A percentile compares a stretch with the other conserved stretches of the same genome.
Conservation (phyloP, 1,139 yeast species). For the Kurtzmaniella quercitrusa region DNA sequence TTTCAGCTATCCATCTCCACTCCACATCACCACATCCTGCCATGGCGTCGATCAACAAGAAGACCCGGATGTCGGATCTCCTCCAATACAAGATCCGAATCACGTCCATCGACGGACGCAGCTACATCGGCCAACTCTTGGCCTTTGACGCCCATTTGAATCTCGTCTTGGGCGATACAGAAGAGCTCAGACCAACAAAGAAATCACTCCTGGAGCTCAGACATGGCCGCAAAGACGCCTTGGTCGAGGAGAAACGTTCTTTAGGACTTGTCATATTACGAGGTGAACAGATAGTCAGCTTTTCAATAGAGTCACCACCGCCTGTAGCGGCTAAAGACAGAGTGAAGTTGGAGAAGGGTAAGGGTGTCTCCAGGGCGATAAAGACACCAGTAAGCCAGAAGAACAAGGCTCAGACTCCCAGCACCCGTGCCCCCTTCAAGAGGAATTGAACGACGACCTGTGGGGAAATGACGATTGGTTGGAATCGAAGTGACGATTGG, state of each 20-base stretch:
- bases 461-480: not conserved
- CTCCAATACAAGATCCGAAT: slow-evolving; percentile 72
- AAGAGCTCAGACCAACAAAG: slow-evolving; percentile 74
- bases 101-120: slow-evolving; percentile 69
- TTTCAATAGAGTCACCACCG: slow-evolving; percentile 80
- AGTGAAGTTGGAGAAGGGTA: slow-evolving; percentile 37
- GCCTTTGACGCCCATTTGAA: slow-evolving; percentile 92
- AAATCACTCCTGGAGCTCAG: slow-evolving; percentile 44
- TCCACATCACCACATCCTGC: slow-evolving; percentile 3
- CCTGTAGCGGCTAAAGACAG: slow-evolving; percentile 43
- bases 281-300: slow-evolving; percentile 85
- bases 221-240: slow-evolving; percentile 17
- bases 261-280: slow-evolving; percentile 80
- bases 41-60: slow-evolving; percentile 22
- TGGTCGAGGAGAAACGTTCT: slow-evolving; percentile 59
- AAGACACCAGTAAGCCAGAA: slow-evolving; percentile 24
- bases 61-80: slow-evolving; percentile 62
- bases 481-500: not conserved
- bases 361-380: slow-evolving; percentile 41
- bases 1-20: not conserved
- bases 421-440: not conserved
- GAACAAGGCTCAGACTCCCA: slow-evolving; percentile 13
- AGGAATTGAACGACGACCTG: not conserved
- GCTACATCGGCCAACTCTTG: slow-evolving; percentile 71
- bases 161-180: slow-evolving; percentile 77